Evolutionary conservation across 2,329 filamentous ascomycete species (phyloP).

Genomic region (Fusarium sulawesiense): DNA sequence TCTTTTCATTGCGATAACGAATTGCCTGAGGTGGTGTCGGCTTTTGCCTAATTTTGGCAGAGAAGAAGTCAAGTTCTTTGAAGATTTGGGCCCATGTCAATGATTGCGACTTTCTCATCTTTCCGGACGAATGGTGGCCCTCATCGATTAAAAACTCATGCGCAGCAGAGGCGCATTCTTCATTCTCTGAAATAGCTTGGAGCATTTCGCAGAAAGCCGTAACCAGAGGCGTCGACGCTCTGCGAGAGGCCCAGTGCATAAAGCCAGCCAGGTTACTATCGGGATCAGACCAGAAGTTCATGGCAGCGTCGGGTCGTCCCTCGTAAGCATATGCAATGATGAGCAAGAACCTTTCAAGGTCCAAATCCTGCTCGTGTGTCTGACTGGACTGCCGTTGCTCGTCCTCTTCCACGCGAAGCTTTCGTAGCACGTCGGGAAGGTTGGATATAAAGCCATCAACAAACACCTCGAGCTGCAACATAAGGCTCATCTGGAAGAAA

Average conservation of each 20-base stretch:
- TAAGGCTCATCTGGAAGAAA: slow-evolving; percentile 77
- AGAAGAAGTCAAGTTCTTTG: slow-evolving; percentile 87
- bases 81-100: slow-evolving; percentile 95
- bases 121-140: slow-evolving; percentile 76
- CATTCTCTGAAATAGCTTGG: slow-evolving; percentile 84
- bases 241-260: slow-evolving; percentile 94
- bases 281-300: slow-evolving; percentile 90
- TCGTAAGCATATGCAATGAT: slow-evolving; percentile 94
- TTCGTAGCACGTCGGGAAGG: slow-evolving; percentile 90
- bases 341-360: slow-evolving; percentile 90
- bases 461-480: slow-evolving; percentile 86
- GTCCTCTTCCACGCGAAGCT: slow-evolving; percentile 88
- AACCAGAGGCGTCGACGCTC: slow-evolving; percentile 94
- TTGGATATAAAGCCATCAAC: slow-evolving; percentile 95
- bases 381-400: slow-evolving; percentile 80
- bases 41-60: slow-evolving; percentile 80
- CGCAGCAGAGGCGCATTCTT: slow-evolving; percentile 83
- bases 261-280: slow-evolving; percentile 96
- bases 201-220: slow-evolving; percentile 98
- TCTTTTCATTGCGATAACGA: slow-evolving; percentile 68
- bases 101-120: slow-evolving; percentile 83
- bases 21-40: slow-evolving; percentile 58
- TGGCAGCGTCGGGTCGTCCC: slow-evolving; percentile 82
- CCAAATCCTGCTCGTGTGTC: slow-evolving; percentile 73
- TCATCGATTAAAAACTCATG: slow-evolving; percentile 94